Conservation (phyloP, 2,329 filamentous ascomycete species). For the Colletotrichum sublineola region DNA sequence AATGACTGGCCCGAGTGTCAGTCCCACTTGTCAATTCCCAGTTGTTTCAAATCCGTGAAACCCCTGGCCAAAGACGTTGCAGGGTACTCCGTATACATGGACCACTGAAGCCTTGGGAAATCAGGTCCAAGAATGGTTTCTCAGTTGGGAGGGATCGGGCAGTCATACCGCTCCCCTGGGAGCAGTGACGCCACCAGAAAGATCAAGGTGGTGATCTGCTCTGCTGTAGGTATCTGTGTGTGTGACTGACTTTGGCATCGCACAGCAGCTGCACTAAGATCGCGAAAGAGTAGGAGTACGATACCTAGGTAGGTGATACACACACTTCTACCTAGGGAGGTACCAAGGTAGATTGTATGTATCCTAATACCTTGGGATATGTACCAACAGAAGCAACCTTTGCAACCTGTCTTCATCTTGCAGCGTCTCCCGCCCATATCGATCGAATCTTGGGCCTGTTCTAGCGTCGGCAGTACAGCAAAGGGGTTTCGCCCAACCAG, state of each 20-base stretch:
- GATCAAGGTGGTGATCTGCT: conserved; percentile 5
- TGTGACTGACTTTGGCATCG: conserved; percentile 28
- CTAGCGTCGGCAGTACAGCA: conserved; percentile 27
- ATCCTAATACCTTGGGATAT: not conserved
- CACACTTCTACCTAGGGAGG: no score
- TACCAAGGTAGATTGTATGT: not conserved
- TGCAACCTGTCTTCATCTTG: conserved; percentile 5
- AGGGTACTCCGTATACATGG: conserved; percentile 3
- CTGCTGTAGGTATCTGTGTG: not conserved
- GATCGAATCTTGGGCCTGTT: conserved; percentile 20
- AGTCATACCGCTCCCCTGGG: conserved; percentile 17
- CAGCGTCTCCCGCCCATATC: conserved; percentile 29
- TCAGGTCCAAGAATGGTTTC: not conserved
- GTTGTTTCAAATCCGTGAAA: conserved; percentile 39
- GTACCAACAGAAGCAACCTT: conserved; percentile 16
- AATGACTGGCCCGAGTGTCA: conserved; percentile 31
- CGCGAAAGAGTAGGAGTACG: not conserved
- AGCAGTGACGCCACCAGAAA: conserved; percentile 17
- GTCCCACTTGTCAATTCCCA: conserved; percentile 31
- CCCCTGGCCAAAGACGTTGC: conserved; percentile 30
- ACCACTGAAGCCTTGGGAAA: not conserved
- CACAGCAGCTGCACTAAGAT: conserved; percentile 26
- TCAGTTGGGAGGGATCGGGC: not conserved
- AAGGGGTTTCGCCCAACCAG: conserved; percentile 17
- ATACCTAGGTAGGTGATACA: not conserved